phyloP scores from a whole-genome alignment of 2,329 filamentous ascomycete species.

The Paraconiothyrium sp. region DNA sequence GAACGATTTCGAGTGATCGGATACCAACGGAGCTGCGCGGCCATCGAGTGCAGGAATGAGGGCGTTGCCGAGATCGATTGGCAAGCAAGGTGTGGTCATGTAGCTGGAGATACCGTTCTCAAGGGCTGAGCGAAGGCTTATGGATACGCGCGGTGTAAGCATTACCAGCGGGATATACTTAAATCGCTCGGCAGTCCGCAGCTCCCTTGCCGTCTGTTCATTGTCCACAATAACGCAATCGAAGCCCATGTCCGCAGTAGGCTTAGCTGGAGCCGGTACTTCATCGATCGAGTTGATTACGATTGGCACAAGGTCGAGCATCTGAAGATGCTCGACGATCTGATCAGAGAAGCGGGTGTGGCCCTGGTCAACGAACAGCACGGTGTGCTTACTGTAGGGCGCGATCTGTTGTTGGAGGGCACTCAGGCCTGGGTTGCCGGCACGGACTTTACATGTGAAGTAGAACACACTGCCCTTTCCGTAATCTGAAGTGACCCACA shows the following conservation, averaged over 20 bases:
- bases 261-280: conserved; percentile 64
- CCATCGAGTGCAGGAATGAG: conserved; percentile 96
- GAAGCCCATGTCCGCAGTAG: conserved; percentile 68
- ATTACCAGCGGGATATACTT: conserved; percentile 98
- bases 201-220: conserved; percentile 84
- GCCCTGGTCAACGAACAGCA: conserved; percentile 94
- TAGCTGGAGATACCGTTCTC: conserved; percentile 98
- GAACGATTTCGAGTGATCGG: conserved; percentile 94
- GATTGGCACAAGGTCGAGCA: conserved; percentile 81
- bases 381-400: conserved; percentile 91
- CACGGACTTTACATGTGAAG: conserved; percentile 91
- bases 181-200: conserved; percentile 91
- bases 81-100: conserved; percentile 95
- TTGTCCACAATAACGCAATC: conserved; percentile 97
- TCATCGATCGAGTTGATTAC: conserved; percentile 82
- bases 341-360: conserved; percentile 79
- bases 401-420: conserved; percentile 84
- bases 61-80: conserved; percentile 93
- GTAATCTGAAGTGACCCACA: conserved; percentile 94
- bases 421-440: conserved; percentile 80
- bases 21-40: conserved; percentile 86
- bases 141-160: conserved; percentile 85
- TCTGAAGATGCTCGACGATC: conserved; percentile 79
- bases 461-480: conserved; percentile 93
- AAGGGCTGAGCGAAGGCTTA: conserved; percentile 90